Base-by-base conservation (phyloP, 2,329 filamentous ascomycete genomes). In the Epichloe sp. region DNA sequence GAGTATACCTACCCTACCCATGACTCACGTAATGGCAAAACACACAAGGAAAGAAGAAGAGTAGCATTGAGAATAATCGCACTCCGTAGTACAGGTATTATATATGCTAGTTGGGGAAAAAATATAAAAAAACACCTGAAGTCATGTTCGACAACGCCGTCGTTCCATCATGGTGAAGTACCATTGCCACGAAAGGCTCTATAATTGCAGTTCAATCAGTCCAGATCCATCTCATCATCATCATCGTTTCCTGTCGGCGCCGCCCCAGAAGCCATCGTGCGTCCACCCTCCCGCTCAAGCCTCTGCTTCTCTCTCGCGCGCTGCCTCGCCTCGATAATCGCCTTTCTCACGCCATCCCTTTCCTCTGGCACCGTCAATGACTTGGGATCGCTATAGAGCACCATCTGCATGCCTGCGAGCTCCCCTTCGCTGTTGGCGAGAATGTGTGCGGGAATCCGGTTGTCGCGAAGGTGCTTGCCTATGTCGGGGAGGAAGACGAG, bases 401-500 rank as follows among this genome's bases (percentile, higher is more conserved):
- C 85, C 55, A 97, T 65, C 78, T 93, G 72, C 80, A 78, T 80
- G 56, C 75, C 76, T 4, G 75, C 79, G 37, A 79, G 65, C 59
- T 78, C 71, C 54, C 74, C 74, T 4, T 79, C 72, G 48, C 68
- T 63, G 62, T 78, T 73, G 62, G 78, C 73, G 3, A 89, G 67
- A 35, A 95, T 64, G 17, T 82, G 77, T 57, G 75, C 71, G 5
- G 90, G 75, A 44, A 82, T 81, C 48, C 89, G 87, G 54, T 84
- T 83, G 53, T 78, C 75, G 55, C 76, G 76, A 49, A 97, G 75
- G 63, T 87, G 85, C 68, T 86, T 88, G 63, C 91, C 85, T 50
- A 97, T 86, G 63, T 94, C 87, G 0, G 88, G 83, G 0, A 95
- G 76, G 71, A 96, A 89, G 62, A 90, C 75, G 45, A 94, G 77